Evolutionary conservation across 805 yeast species (phyloP), one percentile per base, ranked within the genome.

Genomic region (Ogataea nitratoaversa): DNA sequence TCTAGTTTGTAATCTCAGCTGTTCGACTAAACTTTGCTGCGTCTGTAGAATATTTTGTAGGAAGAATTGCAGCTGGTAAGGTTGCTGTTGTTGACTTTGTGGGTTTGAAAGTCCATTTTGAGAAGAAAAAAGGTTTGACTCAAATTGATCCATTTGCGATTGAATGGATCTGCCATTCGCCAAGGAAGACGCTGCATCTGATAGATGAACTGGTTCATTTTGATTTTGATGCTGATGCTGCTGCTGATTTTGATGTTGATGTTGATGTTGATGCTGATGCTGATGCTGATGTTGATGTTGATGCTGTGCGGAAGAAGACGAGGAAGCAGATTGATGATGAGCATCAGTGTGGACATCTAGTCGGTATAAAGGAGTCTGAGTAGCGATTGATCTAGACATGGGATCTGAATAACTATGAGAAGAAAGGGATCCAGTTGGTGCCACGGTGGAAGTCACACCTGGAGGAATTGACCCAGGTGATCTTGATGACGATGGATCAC

Each of bases 301-400:
- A 27, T 5, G 14, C 4, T 30, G 14, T n/a, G 34, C 6, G n/a
- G 37, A 29, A 17, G 17, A 18, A 12, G 41, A 20, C 14, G 38
- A 37, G 13, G 42, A 29, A 16, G 19, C 17, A 5, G 30, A 11
- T 20, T 6, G 19, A 13, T 36, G 34, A 19, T 34, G 38, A 16
- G 38, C 13, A 19, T 44, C 42, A 18, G 41, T 41, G 16, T 34
- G 46, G 30, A 49, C 19, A 18, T 53, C 53, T 35, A 53, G 24
- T 18, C 57, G 38, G 35, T 51, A 53, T 20, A 52, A 36, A 4
- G 57, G 57, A 8, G 57, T 53, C 19, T 49, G 50, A 2, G 46
- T 43, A 22, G 57, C 54, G 1, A 52, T 43, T 9, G 48, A 42
- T 28, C 56, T 41, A 5, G 56, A 39, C 13, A 47, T 22, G 22